phyloP scores from a whole-genome alignment of 371 early-diverging fungal species.

The Mucor lusitanicus region DNA sequence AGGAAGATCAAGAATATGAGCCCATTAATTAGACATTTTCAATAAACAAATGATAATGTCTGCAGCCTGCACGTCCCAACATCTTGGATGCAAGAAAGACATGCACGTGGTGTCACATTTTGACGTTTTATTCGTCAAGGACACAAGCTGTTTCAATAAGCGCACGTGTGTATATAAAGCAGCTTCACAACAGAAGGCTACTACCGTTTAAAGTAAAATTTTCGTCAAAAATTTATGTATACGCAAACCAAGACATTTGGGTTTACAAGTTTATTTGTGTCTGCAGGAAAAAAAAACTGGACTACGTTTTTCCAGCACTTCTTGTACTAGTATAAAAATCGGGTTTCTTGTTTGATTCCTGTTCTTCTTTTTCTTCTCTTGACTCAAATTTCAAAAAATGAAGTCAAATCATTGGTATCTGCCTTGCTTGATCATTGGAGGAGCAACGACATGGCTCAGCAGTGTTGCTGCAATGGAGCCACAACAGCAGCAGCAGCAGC shows the following conservation, averaged over 20 bases:
- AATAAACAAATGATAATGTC: neutral
- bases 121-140: neutral
- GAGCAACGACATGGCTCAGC: neutral
- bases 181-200: neutral
- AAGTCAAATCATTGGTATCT: slow-evolving; percentile 3
- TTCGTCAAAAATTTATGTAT: neutral
- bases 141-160: neutral
- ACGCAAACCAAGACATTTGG: neutral
- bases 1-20: neutral
- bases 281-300: neutral
- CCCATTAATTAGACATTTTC: neutral
- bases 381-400: neutral
- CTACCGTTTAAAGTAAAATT: neutral
- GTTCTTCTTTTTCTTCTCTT: neutral
- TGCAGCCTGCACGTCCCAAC: neutral
- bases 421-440: slow-evolving; percentile 1
- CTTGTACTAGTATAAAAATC: neutral
- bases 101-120: slow-evolving; percentile 12
- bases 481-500: slow-evolving; percentile 7
- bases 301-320: neutral
- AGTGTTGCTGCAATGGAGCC: neutral
- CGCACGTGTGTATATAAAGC: neutral
- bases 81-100: neutral
- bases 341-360: neutral
- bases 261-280: neutral